Percentiles rank a stretch among this genome's conserved stretches.
phyloP scores from a whole-genome alignment of 768 basidiomycete genomes.

The Asterophora lycoperdoides region DNA sequence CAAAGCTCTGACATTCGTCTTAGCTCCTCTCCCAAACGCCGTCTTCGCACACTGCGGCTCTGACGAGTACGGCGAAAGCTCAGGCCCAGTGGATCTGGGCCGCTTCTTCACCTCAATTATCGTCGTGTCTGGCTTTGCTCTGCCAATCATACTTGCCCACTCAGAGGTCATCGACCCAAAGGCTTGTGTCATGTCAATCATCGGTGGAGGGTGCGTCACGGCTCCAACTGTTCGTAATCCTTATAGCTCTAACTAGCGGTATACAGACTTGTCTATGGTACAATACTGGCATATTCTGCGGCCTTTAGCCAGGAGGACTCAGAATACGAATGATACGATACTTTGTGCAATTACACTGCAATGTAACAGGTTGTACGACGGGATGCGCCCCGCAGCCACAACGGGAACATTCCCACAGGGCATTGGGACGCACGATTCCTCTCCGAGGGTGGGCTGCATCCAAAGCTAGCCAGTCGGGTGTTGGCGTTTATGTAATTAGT shows the following conservation, averaged over 20 bases:
- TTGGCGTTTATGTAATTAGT: neutral
- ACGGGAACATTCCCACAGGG: too few relatives aligned
- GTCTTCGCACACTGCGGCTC: slow-evolving; percentile 88
- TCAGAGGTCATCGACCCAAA: slow-evolving; percentile 79
- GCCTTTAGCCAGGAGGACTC: slow-evolving; percentile 78
- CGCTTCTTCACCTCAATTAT: slow-evolving; percentile 89
- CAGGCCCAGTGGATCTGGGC: slow-evolving; percentile 82
- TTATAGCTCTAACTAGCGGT: neutral
- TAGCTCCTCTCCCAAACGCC: slow-evolving; percentile 94
- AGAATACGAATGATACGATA: slow-evolving; percentile 61
- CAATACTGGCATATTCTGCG: slow-evolving; percentile 83
- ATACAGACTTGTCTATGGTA: slow-evolving; percentile 77
- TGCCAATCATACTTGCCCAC: slow-evolving; percentile 90
- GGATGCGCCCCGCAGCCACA: neutral
- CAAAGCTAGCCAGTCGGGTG: neutral
- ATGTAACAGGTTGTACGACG: slow-evolving; percentile 10
- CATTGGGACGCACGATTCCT: too few relatives aligned
- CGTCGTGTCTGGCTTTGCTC: slow-evolving; percentile 89
- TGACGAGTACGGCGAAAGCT: slow-evolving; percentile 78
- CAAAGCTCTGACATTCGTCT: slow-evolving; percentile 86
- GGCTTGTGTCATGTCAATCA: slow-evolving; percentile 92
- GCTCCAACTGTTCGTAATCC: neutral
- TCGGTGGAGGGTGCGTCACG: slow-evolving; percentile 77
- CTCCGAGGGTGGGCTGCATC: too few relatives aligned
- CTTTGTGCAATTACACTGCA: slow-evolving; percentile 7